These are phyloP conservation scores for Arctostaphylos glauca DNA, from an alignment of 148 eudicot species.

Conservation along the genomic window DNA sequence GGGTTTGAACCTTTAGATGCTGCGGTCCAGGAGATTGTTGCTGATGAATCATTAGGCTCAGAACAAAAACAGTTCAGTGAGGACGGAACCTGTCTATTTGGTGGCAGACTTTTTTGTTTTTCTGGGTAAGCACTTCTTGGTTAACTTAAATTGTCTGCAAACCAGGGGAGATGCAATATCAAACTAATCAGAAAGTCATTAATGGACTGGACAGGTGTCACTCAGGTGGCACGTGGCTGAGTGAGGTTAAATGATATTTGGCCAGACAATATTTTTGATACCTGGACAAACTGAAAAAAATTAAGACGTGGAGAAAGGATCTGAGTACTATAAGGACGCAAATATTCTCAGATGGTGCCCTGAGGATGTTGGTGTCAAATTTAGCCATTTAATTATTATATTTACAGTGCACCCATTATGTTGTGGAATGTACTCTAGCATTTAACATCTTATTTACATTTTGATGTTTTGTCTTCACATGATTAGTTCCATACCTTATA, in stretches of 20 bases:
- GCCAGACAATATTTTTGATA: background rate
- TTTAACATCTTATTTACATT: background rate
- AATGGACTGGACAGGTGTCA: background rate
- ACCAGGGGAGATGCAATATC: background rate
- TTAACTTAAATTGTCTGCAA: background rate
- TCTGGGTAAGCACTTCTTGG: constrained; percentile 53
- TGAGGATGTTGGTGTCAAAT: background rate
- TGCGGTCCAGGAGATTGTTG: constrained; percentile 44
- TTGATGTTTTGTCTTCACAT: constrained; percentile 5
- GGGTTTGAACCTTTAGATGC: constrained; percentile 70
- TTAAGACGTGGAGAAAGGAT: background rate
- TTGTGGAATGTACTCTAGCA: background rate
- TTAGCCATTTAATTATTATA: background rate
- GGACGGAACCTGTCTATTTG: constrained; percentile 50
- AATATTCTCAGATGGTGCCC: background rate
- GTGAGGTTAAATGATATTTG: background rate
- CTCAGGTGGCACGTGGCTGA: background rate
- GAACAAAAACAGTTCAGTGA: constrained; percentile 33
- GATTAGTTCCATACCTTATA: constrained; percentile 68
- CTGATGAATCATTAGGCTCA: constrained; percentile 31
- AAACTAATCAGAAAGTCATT: background rate
- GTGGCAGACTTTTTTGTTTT: constrained; percentile 65
- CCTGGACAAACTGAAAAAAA: background rate
- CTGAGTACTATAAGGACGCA: background rate
- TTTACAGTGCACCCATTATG: background rate